Conservation (phyloP, 352 stramenopile species). For the Globisporangium solare region DNA sequence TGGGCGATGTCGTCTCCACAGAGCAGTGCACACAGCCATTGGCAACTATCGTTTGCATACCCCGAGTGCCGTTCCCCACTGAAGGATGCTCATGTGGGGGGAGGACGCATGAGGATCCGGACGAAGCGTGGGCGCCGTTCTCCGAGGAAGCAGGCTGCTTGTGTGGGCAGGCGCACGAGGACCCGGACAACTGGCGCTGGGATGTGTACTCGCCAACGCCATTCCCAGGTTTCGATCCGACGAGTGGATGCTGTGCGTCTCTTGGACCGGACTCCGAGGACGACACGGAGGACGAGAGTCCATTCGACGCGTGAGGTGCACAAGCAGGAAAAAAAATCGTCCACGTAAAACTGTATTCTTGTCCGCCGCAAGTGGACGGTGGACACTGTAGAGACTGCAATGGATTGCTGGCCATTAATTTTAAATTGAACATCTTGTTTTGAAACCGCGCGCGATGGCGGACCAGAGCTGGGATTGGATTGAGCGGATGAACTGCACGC, state of each 20-base stretch:
- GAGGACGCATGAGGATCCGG: no score
- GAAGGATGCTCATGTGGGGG: neutral
- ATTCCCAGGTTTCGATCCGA: constrained; percentile 8
- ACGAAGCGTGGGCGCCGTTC: no score
- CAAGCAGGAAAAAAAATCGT: neutral
- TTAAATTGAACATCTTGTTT: no score
- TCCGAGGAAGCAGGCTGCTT: constrained; percentile 4
- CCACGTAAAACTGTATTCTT: neutral
- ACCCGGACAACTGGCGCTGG: constrained; percentile 8
- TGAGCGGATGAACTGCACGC: neutral
- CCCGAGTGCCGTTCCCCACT: neutral
- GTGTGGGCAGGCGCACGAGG: constrained; percentile 4
- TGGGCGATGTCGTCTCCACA: constrained; percentile 5
- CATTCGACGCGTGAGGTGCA: constrained; percentile 3
- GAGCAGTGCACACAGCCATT: neutral
- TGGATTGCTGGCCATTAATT: no score
- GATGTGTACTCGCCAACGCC: constrained; percentile 13
- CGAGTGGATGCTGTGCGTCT: constrained; percentile 1
- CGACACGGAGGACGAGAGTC: constrained; percentile 2
- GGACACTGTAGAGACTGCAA: no score
- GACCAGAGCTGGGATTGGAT: no score
- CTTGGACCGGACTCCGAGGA: constrained; percentile 3
- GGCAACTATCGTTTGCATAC: neutral
- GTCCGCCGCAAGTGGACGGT: no score
- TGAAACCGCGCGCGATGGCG: no score